These are phyloP conservation scores for Sporormia fimetaria DNA, from an alignment of 495 filamentous ascomycete genomes.

Conservation along the genomic window DNA sequence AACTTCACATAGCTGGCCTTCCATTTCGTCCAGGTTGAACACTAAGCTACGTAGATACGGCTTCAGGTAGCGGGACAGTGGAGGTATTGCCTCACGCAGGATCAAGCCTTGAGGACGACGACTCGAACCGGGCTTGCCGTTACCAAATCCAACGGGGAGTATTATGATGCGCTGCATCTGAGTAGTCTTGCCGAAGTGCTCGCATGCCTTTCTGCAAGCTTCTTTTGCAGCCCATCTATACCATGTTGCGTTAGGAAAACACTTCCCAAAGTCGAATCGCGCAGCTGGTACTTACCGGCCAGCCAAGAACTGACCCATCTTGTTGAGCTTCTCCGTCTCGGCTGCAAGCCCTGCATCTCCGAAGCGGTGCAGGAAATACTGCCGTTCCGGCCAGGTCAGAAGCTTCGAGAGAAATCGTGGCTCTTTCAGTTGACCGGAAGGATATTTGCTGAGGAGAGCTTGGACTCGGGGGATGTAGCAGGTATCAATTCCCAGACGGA, in stretches of 20 bases:
- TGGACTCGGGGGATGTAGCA: constrained; percentile 10
- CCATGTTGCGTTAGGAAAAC: not conserved
- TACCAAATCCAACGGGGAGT: constrained; percentile 1
- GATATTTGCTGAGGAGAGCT: not conserved
- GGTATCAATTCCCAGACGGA: constrained; percentile 15
- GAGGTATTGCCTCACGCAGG: constrained; percentile 3
- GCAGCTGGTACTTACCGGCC: constrained; percentile 10
- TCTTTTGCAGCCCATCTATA: constrained; percentile 23
- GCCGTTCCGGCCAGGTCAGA: constrained; percentile 17
- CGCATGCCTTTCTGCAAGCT: constrained; percentile 19
- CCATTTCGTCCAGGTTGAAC: not conserved
- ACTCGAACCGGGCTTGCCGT: not conserved
- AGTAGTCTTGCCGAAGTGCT: constrained; percentile 1
- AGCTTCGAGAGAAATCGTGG: constrained; percentile 12
- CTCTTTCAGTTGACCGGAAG: not conserved
- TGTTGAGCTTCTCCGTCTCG: constrained; percentile 4
- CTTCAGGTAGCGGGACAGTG: not conserved
- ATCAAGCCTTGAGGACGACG: constrained; percentile 6
- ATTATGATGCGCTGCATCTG: constrained; percentile 15
- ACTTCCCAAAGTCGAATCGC: too few relatives aligned
- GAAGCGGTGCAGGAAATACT: constrained; percentile 20
- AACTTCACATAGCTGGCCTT: constrained; percentile 20
- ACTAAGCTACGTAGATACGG: not conserved
- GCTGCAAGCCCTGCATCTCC: not conserved
- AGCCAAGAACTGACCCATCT: constrained; percentile 7